Evolutionary conservation across 331 rosid genomes (phyloP).

Genomic region (Spiraea crenata): DNA sequence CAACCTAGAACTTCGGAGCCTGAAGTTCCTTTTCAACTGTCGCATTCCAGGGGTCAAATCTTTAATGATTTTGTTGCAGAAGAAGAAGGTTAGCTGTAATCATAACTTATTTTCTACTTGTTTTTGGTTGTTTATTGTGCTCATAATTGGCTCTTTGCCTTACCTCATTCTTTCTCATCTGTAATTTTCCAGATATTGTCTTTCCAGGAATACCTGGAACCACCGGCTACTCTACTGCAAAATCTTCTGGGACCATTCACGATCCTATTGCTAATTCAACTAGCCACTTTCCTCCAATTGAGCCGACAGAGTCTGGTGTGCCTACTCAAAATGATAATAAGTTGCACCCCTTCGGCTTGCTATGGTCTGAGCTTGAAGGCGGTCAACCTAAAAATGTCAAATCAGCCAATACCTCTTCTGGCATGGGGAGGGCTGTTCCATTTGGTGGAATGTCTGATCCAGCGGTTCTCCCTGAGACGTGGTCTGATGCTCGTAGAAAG

Average conservation of each 20-base stretch:
- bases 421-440: conserved; percentile 34
- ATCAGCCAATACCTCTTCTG: conserved; percentile 28
- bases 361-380: conserved; percentile 59
- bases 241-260: conserved; percentile 28
- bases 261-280: conserved; percentile 28
- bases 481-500: conserved; percentile 46
- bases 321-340: conserved; percentile 36
- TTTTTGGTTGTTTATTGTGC: background rate
- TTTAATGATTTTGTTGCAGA: conserved; percentile 36
- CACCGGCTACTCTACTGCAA: conserved; percentile 26
- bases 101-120: background rate
- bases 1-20: conserved; percentile 35
- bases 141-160: background rate
- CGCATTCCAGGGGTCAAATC: conserved; percentile 39
- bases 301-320: conserved; percentile 36
- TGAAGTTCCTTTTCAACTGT: conserved; percentile 33
- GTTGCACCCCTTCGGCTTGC: conserved; percentile 61
- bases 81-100: conserved; percentile 45
- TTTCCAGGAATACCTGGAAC: conserved; percentile 45
- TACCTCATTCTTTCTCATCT: conserved; percentile 1
- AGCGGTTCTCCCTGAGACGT: conserved; percentile 31
- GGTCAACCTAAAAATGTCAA: conserved; percentile 31
- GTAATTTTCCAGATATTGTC: conserved; percentile 35
- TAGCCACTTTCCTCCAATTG: conserved; percentile 31
- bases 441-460: conserved; percentile 42